Base-by-base conservation (phyloP, 768 basidiomycete species). In the Auricularia cornea region DNA sequence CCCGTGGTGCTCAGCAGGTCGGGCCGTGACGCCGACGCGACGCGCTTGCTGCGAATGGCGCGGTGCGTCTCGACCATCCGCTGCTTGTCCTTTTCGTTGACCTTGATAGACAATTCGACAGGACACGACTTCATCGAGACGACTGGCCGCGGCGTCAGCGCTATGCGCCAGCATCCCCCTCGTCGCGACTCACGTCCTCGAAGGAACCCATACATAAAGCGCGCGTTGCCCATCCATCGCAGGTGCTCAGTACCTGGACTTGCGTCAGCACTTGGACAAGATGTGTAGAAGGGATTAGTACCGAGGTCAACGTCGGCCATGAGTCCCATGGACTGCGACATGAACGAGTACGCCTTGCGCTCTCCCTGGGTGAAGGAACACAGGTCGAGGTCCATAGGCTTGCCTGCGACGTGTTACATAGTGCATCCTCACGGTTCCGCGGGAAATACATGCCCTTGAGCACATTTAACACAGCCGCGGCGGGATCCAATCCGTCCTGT, bases 241-340 rank as follows among this genome's bases (percentile, higher is more conserved):
- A 94, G 73, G 68, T 90, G 77, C 64, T 94, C 92, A 1, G 93
- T 95, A 0, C 73, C 72, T 62, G 67, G 40, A 33, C n/a, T 51
- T n/a, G 51, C 8, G 20, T 52, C n/a, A 52, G n/a, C n/a, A n/a
- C n/a, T n/a, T n/a, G n/a, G n/a, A n/a, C n/a, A n/a, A n/a, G n/a
- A n/a, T n/a, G n/a, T n/a, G n/a, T 52, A 10, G 4, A 18, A 26
- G 57, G 1, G 23, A 12, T 29, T 14, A 10, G 20, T 30, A 62
- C 88, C 88, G 54, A 90, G 74, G 74, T 94, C 92, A 44, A 92
- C 64, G 66, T 94, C 91, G 2, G 93, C 91, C 84, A 93, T 89
- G 33, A 95, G 78, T 2, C 93, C 93, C 26, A 91, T 70, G 2
- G 87, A 81, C 75, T 93, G 91, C 0, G 89, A 85, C 84, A 94